Evolutionary conservation across 208 protist species (phyloP), one percentile per base, ranked within the genome.

Genomic region (Trypanosoma avium): DNA sequence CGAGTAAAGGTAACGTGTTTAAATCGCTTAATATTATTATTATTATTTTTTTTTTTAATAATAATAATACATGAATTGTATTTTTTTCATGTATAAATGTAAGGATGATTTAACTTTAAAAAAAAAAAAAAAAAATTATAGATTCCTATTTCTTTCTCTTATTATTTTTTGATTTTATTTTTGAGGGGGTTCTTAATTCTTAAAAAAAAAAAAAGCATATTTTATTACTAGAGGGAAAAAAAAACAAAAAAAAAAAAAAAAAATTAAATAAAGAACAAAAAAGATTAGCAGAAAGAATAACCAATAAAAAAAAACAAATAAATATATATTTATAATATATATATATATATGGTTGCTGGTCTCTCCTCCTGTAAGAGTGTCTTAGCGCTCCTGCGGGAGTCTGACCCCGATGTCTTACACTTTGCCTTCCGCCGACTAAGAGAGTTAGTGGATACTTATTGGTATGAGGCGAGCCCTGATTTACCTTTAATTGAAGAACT

Each of bases 401-500:
- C 46, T 17, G 84, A 97, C 53, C 74, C 81, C 49, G 42, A 80
- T 32, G 78, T 97, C 17, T 61, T 94, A 0, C 73, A 77, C 32
- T 95, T 91, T 64, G 86, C 92, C 1, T 76, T 97, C 22, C 79
- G 82, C 58, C 86, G 87, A 15, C 61, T 97, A 13, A 47, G 59
- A n/a, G 48, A 77, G 22, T 58, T 94, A 64, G 88, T 92, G 77
- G 85, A 95, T 66, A 87, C 82, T 6, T 97, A 90, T 65, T 97
- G 92, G 92, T 90, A 83, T 64, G 92, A 97, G 76, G 86, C 93
- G 21, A 91, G 84, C 40, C 73, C 61, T 1, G 78, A 95, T 43
- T 70, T 97, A 36, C 69, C 84, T 0, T 54, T 88, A 9, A 90
- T 97, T 67, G 92, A 95, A 79, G 82, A 92, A 59, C 80, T 97